A percentile compares a stretch with the other conserved stretches of the same genome.
Evolutionary conservation across 2,329 filamentous ascomycete genomes (phyloP).

Genomic region (Plenodomus biglobosus): DNA sequence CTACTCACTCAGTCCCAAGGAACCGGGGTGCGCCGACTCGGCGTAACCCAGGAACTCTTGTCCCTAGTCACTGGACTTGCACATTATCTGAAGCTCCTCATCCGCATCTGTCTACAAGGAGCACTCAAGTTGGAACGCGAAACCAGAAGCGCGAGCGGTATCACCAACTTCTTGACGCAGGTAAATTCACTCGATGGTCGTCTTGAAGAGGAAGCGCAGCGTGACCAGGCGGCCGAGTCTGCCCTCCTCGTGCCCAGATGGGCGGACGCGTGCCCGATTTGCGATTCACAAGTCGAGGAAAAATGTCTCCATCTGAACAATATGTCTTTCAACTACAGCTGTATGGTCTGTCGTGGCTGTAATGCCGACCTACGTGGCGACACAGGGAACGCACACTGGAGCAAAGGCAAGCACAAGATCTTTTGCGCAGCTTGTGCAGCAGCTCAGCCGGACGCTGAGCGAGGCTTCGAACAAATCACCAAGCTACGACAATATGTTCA

Average conservation of each 20-base stretch:
- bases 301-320: constrained; percentile 79
- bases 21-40: constrained; percentile 82
- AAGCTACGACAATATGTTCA: constrained; percentile 95
- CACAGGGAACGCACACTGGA: constrained; percentile 71
- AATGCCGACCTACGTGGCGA: constrained; percentile 69
- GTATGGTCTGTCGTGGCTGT: constrained; percentile 72
- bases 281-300: constrained; percentile 88
- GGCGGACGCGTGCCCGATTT: constrained; percentile 77
- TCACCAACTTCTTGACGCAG: constrained; percentile 81
- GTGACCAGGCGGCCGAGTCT: constrained; percentile 47
- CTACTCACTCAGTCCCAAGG: constrained; percentile 93
- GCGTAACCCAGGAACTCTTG: constrained; percentile 97
- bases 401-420: constrained; percentile 65
- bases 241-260: constrained; percentile 49
- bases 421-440: constrained; percentile 70
- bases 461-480: constrained; percentile 73
- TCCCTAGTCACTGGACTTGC: constrained; percentile 93
- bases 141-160: constrained; percentile 68
- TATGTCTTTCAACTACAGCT: constrained; percentile 79
- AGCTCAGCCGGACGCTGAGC: constrained; percentile 58
- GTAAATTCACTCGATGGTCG: constrained; percentile 74
- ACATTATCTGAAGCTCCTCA: constrained; percentile 95
- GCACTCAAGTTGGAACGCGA: constrained; percentile 89
- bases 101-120: constrained; percentile 93
- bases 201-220: constrained; percentile 41